Percentiles rank a stretch among this genome's conserved stretches.
phyloP scores from a whole-genome alignment of 306 rosid genomes.

The Glycine soja region DNA sequence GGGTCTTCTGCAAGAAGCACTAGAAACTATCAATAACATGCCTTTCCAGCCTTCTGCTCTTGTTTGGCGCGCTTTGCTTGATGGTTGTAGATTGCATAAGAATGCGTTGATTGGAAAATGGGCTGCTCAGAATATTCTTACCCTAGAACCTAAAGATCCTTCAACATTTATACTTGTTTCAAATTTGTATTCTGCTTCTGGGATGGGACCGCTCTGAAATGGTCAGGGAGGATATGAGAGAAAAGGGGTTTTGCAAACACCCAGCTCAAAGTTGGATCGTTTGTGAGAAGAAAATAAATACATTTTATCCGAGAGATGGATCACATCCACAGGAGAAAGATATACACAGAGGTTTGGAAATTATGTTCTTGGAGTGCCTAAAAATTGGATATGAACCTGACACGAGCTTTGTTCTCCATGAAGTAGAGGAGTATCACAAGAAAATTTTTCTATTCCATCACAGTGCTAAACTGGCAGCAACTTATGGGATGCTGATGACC shows the following conservation, averaged over 20 bases:
- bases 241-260: constrained; percentile 72
- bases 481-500: constrained; percentile 72
- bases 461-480: constrained; percentile 74
- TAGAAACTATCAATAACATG: constrained; percentile 64
- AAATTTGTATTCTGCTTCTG: constrained; percentile 86
- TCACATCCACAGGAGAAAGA: constrained; percentile 82
- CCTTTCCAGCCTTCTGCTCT: constrained; percentile 66
- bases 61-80: constrained; percentile 89
- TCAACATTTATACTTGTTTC: constrained; percentile 76
- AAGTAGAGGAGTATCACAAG: constrained; percentile 87
- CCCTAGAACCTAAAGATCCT: constrained; percentile 75
- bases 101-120: constrained; percentile 65
- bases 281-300: constrained; percentile 66
- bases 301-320: constrained; percentile 82
- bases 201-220: constrained; percentile 84
- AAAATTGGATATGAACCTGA: constrained; percentile 86
- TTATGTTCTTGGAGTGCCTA: constrained; percentile 76
- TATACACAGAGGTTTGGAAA: constrained; percentile 77
- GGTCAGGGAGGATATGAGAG: constrained; percentile 75
- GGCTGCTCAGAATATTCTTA: constrained; percentile 64
- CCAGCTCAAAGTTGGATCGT: constrained; percentile 86
- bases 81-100: constrained; percentile 68
- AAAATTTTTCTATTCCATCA: constrained; percentile 74
- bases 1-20: constrained; percentile 86
- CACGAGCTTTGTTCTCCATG: constrained; percentile 81